Base-by-base conservation (phyloP, 352 stramenopile genomes). In the Blastocystis sp. region DNA sequence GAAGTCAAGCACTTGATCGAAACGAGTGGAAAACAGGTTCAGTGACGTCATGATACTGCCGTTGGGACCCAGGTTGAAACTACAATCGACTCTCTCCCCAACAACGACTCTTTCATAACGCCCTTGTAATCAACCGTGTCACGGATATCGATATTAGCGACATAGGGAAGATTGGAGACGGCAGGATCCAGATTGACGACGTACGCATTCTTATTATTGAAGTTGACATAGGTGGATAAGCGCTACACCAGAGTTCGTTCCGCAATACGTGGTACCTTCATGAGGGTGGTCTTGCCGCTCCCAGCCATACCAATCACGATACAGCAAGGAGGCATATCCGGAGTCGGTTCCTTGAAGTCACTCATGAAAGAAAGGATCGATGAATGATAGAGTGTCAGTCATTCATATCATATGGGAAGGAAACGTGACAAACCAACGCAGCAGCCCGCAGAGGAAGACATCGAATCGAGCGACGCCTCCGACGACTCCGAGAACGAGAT, bases 21-120 rank as follows among this genome's bases (percentile, higher is more conserved):
- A 99, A 27, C 96, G 95, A n/a, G 96, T 99, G 4, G 95, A 93
- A 88, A 98, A 99, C 9, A 99, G 91, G 89, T 99, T 99, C 44
- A 99, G 90, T 79, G 93, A 97, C 21, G 96, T 99, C 90, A 98
- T 96, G 87, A 99, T 99, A 21, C 93, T 96, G 14, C 96, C 96
- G 90, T 99, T 99, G 0, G 96, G 96, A 29, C 96, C 96, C 1
- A 99, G 89, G 56, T 93, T 93, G 88, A 54, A 78, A 78, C 65
- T 61, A 65, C 38, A 78, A 18, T 4, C 14, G 6, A 38, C n/a
- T n/a, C n/a, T n/a, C n/a, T n/a, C n/a, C n/a, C n/a, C n/a, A n/a
- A n/a, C n/a, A n/a, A n/a, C 16, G 3, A 57, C 40, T 88, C 40
- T 49, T 90, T 84, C 87, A 90, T 92, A 7, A 90, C 88, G 44